A percentile compares a stretch with the other conserved stretches of the same genome.
Conservation (phyloP, 1,139 yeast genomes). For the Pichia sp. region DNA sequence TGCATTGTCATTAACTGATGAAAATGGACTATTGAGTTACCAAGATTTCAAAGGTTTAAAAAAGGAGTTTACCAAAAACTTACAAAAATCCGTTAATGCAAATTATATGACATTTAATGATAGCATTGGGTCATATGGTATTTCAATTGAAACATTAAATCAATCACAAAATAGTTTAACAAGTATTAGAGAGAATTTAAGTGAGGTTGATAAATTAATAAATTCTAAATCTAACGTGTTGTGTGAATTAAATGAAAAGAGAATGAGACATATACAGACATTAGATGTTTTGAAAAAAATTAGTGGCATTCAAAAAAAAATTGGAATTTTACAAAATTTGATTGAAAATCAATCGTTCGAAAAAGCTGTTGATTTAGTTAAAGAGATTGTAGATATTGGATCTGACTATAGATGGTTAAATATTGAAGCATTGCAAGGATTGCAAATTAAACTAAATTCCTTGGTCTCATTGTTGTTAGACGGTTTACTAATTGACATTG, state of each 20-base stretch:
- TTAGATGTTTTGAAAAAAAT: slow-evolving; percentile 67
- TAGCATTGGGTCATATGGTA: slow-evolving; percentile 70
- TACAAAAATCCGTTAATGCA: slow-evolving; percentile 69
- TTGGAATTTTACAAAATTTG: slow-evolving; percentile 57
- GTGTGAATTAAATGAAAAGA: slow-evolving; percentile 57
- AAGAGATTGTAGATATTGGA: slow-evolving; percentile 36
- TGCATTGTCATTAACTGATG: slow-evolving; percentile 75
- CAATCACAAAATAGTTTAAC: slow-evolving; percentile 52
- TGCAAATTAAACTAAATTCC: slow-evolving; percentile 51
- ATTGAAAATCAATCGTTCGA: slow-evolving; percentile 64
- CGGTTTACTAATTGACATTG: slow-evolving; percentile 69
- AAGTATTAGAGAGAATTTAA: slow-evolving; percentile 46
- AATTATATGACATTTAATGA: slow-evolving; percentile 82
- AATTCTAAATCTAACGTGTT: slow-evolving; percentile 40
- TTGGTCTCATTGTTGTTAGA: slow-evolving; percentile 67
- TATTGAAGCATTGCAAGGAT: slow-evolving; percentile 47
- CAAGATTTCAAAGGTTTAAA: slow-evolving; percentile 52
- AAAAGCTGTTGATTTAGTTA: slow-evolving; percentile 48
- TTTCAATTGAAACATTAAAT: slow-evolving; percentile 48
- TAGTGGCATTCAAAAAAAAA: slow-evolving; percentile 52
- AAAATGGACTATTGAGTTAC: slow-evolving; percentile 62
- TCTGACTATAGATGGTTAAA: slow-evolving; percentile 45
- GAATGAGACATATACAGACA: slow-evolving; percentile 59
- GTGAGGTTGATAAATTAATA: slow-evolving; percentile 27
- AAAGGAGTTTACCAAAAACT: slow-evolving; percentile 47